Evolutionary conservation across 1,139 yeast genomes (phyloP), one percentile per base, ranked within the genome.

Genomic region (Maudiozyma humilis): DNA sequence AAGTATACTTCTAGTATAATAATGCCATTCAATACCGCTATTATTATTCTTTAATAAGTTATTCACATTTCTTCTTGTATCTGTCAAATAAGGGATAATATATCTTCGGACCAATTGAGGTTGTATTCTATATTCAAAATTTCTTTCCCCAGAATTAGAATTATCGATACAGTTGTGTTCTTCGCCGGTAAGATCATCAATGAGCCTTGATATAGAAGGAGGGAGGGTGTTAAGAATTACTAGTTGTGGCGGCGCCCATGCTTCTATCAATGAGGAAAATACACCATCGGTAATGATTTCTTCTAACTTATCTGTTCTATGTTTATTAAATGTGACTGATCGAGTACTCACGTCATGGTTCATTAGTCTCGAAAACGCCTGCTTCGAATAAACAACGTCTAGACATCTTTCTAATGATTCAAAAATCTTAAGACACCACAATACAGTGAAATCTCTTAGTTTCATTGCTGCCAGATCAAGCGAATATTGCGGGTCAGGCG

Each of bases 211-310:
- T 10, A 70, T 55, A 8, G 53, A 48, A 3, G 50, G 43, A 0
- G 84, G 82, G 44, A 71, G 69, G 19, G 75, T 60, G 2, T 47
- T 50, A 2, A 57, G 48, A 2, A 79, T 63, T 0, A 80, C 76
- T 4, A 64, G 55, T 23, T 70, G 66, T 0, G 86, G 86, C 1
- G 80, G 72, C 0, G 85, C 82, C 53, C 79, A 66, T 42, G 70
- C 76, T 31, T 71, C 73, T 2, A 72, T 69, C 46, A 79, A 77
- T 16, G 71, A 54, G 17, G 64, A 51, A 36, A 59, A 59, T 12
- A 60, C 48, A 17, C 42, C 46, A 23, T 46, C 44, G 2, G 56
- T 47, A 6, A 61, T 50, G 5, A 48, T 35, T 3, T 51, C 51
- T 42, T 59, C 56, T 7, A 60, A 18, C n/a, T n/a, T 40, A 19